Base-by-base conservation (phyloP, 2,329 filamentous ascomycete genomes). In the Botrytis porri region DNA sequence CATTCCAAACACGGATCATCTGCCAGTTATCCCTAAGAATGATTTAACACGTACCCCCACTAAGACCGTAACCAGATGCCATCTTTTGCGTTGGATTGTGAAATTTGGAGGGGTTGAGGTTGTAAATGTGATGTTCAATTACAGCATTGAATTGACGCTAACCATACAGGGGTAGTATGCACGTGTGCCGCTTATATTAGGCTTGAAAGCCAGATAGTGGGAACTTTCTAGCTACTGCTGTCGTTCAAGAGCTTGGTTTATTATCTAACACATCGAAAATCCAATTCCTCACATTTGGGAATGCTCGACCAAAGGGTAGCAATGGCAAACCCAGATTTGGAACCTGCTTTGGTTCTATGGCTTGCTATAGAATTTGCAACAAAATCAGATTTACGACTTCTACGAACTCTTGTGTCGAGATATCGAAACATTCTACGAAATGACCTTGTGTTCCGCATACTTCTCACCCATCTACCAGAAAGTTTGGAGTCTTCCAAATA, bases 61-160 rank as follows among this genome's bases (percentile, higher is more conserved):
- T 87, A 83, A 97, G 86, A 83, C 93, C 93, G 83, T 90, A 95
- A 84, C 93, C 93, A 80, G 93, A 95, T 84, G 93, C 87, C 93
- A 95, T 95, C 45, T 76, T 81, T 74, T 74, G 71, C 71, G 74
- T 43, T 79, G 73, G 75, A 77, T 78, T 77, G 37, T 67, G 74
- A 63, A 69, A 61, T 75, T 63, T 75, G 62, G 48, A 61, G 67
- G 67, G 67, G 73, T 60, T 41, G 65, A 65, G 45, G 60, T 76
- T 75, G 73, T 70, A 60, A 73, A 76, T n/a, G 74, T 79, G 77
- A 77, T 64, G 77, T 79, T 74, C 73, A 73, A 65, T 37, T 43
- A 29, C 63, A 69, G 60, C 51, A 39, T 61, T 43, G 41, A 63
- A 45, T 72, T 32, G 32, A 41, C 59, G 29, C 59, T 70, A 73